Conservation (phyloP, 164 flowering plant species). For the Buxus sempervirens region DNA sequence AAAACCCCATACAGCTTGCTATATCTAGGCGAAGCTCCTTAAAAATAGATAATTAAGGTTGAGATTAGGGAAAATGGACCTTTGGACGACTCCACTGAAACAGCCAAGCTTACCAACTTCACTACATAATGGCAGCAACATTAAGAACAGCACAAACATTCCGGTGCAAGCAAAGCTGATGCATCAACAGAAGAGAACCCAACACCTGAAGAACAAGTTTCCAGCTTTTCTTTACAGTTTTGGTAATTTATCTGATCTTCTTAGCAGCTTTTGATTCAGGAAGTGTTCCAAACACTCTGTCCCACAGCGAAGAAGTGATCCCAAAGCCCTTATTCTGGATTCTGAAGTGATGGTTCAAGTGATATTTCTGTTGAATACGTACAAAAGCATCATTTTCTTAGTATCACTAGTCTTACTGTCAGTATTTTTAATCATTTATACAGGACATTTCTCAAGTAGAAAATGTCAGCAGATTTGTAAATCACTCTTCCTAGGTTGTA, state of each 20-base stretch:
- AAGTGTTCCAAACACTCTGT: constrained; percentile 77
- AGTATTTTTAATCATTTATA: too few relatives aligned
- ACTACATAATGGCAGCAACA: too few relatives aligned
- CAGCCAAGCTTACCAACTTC: too few relatives aligned
- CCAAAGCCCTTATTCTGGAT: constrained; percentile 86
- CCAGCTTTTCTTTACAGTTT: not conserved
- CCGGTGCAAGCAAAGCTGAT: not conserved
- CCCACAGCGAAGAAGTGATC: constrained; percentile 87
- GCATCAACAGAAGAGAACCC: not conserved
- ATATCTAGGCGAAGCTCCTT: too few relatives aligned
- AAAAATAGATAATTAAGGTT: too few relatives aligned
- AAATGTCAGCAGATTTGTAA: too few relatives aligned
- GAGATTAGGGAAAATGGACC: too few relatives aligned
- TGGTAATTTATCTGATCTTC: constrained; percentile 36
- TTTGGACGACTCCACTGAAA: too few relatives aligned
- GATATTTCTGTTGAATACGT: constrained; percentile 60
- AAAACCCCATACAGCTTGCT: too few relatives aligned
- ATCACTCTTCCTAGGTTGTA: not conserved
- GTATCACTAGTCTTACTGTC: not conserved
- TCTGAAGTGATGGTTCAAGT: constrained; percentile 92
- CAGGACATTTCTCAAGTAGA: too few relatives aligned
- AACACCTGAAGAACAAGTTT: not conserved
- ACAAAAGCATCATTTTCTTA: not conserved
- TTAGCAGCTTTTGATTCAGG: constrained; percentile 47
- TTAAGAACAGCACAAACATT: too few relatives aligned